phyloP scores from a whole-genome alignment of 331 rosid genomes.

The Arachis monticola region DNA sequence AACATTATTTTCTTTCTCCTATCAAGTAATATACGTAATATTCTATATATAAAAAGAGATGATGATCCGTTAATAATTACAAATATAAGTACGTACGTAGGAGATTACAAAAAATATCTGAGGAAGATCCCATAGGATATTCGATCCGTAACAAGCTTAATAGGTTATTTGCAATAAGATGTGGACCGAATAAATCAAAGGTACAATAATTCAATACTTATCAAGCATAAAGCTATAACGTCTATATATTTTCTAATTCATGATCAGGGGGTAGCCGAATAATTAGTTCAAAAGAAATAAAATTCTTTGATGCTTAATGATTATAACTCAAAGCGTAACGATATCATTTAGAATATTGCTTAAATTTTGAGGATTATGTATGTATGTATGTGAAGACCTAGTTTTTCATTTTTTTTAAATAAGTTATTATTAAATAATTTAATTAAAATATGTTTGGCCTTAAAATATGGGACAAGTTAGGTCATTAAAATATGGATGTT shows the following conservation, averaged over 20 bases:
- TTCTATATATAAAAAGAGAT: neutral
- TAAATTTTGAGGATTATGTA: neutral
- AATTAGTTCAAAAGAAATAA: neutral
- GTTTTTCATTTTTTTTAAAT: neutral
- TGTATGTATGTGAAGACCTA: no score
- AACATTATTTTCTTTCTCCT: neutral
- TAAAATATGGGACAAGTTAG: conserved; percentile 2
- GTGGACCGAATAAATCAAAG: neutral
- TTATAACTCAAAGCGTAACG: neutral
- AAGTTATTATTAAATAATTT: neutral
- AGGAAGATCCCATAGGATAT: conserved; percentile 40
- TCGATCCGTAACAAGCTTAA: conserved; percentile 25
- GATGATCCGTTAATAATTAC: conserved; percentile 17
- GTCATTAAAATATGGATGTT: neutral
- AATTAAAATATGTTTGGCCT: neutral
- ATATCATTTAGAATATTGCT: neutral
- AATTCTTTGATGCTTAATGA: neutral
- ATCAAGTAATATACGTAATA: neutral
- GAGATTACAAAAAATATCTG: neutral
- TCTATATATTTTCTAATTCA: neutral
- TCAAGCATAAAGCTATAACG: neutral
- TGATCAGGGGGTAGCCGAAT: neutral
- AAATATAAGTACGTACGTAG: neutral
- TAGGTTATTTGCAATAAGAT: conserved; percentile 4
- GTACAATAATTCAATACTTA: conserved; percentile 17